phyloP scores from a whole-genome alignment of 2,329 filamentous ascomycete genomes.

The Fonsecaea multimorphosa region DNA sequence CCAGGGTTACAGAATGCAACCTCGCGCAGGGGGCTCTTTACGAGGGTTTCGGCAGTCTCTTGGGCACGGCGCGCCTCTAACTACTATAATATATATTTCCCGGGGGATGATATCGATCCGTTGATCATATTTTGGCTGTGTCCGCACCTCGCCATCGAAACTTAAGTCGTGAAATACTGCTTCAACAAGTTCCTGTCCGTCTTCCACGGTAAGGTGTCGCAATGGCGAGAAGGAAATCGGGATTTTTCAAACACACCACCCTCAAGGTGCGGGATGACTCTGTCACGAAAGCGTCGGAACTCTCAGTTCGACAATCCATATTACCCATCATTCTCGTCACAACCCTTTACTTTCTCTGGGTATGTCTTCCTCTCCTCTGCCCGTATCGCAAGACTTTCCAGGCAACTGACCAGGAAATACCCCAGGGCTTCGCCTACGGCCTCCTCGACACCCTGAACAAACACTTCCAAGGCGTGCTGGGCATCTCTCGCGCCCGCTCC shows the following conservation, averaged over 20 bases:
- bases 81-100: background rate
- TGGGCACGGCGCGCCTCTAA: background rate
- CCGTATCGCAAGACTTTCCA: background rate
- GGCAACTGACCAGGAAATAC: background rate
- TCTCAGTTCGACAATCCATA: constrained; percentile 53
- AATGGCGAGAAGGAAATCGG: constrained; percentile 11
- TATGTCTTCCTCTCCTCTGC: constrained; percentile 21
- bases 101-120: background rate
- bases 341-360: constrained; percentile 61
- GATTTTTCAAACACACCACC: constrained; percentile 19
- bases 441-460: constrained; percentile 58
- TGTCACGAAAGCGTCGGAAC: constrained; percentile 47
- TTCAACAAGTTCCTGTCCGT: background rate
- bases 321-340: constrained; percentile 54
- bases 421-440: constrained; percentile 55
- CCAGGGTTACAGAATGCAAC: constrained; percentile 11
- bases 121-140: background rate
- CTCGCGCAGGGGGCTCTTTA: constrained; percentile 3
- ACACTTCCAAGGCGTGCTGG: constrained; percentile 63
- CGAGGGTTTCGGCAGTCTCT: background rate
- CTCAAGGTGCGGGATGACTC: constrained; percentile 16
- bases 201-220: background rate
- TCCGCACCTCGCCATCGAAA: background rate
- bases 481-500: constrained; percentile 62
- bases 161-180: background rate